These are phyloP conservation scores for Castanospermum australe DNA, from an alignment of 306 rosid species.

Conservation along the genomic window DNA sequence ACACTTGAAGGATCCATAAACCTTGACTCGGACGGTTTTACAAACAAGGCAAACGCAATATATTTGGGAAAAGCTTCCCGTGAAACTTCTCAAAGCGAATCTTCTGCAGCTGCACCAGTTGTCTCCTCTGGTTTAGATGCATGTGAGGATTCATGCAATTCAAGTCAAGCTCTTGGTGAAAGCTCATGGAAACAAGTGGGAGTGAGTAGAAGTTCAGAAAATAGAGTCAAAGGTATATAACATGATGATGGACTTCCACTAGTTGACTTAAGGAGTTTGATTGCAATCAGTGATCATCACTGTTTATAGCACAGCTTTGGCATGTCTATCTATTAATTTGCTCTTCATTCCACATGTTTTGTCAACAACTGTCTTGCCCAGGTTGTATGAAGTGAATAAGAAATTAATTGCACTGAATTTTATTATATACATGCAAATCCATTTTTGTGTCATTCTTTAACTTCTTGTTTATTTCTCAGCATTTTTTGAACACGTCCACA, in stretches of 20 bases:
- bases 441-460: not conserved
- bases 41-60: conserved; percentile 51
- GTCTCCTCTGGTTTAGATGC: conserved; percentile 85
- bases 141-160: conserved; percentile 84
- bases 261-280: too few species aligned
- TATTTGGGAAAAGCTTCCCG: conserved; percentile 57
- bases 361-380: too few species aligned
- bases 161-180: conserved; percentile 70
- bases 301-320: too few species aligned
- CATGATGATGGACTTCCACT: not conserved
- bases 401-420: too few species aligned
- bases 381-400: too few species aligned
- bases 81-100: conserved; percentile 93
- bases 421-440: too few species aligned
- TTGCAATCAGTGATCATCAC: too few species aligned
- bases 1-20: conserved; percentile 58
- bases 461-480: too few species aligned
- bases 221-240: conserved; percentile 65
- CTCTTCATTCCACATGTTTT: too few species aligned
- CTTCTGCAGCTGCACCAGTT: conserved; percentile 89
- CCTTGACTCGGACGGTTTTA: conserved; percentile 60
- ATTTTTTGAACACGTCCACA: too few species aligned
- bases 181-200: conserved; percentile 77
- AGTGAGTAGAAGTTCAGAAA: conserved; percentile 55
- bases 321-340: too few species aligned